These are phyloP conservation scores for Mentha longifolia DNA, from an alignment of 257 asterid species.

Conservation along the genomic window DNA sequence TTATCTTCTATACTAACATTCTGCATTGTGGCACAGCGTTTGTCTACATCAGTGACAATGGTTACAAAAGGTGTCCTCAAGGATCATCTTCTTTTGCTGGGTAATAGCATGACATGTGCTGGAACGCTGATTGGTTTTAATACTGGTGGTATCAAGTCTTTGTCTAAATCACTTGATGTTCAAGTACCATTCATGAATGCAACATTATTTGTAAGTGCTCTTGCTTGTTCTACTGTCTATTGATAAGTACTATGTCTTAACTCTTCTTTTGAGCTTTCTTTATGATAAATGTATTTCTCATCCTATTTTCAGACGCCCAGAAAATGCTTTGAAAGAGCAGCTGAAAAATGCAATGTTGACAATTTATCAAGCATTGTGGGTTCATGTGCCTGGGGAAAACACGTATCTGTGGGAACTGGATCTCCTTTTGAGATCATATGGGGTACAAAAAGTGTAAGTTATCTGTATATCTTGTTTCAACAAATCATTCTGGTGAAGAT, in stretches of 20 bases:
- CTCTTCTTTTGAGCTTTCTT: conserved; percentile 25
- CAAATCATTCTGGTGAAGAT: conserved; percentile 22
- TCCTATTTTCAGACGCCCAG: conserved; percentile 76
- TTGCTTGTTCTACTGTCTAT: conserved; percentile 20
- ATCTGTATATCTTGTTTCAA: conserved; percentile 26
- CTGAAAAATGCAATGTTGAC: conserved; percentile 92
- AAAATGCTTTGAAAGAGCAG: conserved; percentile 93
- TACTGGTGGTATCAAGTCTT: conserved; percentile 84
- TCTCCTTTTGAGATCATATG: conserved; percentile 86
- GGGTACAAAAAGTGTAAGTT: conserved; percentile 79
- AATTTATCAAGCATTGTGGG: conserved; percentile 85
- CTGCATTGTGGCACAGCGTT: conserved; percentile 60
- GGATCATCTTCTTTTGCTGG: conserved; percentile 91
- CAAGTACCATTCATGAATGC: conserved; percentile 95
- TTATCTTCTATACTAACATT: not conserved
- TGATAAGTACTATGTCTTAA: not conserved
- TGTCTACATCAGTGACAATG: conserved; percentile 91
- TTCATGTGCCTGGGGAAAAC: conserved; percentile 98
- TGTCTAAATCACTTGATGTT: conserved; percentile 73
- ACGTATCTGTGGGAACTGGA: conserved; percentile 94
- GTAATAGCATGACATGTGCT: conserved; percentile 93
- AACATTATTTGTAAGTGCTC: conserved; percentile 75
- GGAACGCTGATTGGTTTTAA: conserved; percentile 93
- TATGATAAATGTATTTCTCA: conserved; percentile 19
- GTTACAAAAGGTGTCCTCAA: conserved; percentile 97